Base-by-base conservation (phyloP, 345 rosid genomes). In the Erucastrum elatum region DNA sequence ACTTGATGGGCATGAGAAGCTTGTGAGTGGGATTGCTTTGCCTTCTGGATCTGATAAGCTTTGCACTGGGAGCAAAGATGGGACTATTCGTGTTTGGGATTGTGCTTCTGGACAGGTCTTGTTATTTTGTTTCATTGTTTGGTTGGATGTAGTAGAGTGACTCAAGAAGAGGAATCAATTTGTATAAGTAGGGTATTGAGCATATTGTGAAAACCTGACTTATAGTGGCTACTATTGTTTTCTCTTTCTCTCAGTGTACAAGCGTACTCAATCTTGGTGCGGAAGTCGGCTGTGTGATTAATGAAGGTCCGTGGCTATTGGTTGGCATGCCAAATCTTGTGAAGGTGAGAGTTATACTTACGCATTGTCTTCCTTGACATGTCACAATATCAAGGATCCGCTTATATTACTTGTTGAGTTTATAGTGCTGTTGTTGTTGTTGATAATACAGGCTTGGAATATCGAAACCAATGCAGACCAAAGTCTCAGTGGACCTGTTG, bases 251-350 rank as follows among this genome's bases (percentile, higher is more conserved):
- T 77, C 80, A 93, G 98, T 96, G 98, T 84, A 74, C 77, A 75
- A 84, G 82, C 66, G 90, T 87, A 39, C 51, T 86, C 71, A 85
- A 83, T 82, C 86, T 91, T 81, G 97, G 95, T 55, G 96, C 94
- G 60, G 97, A 96, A 81, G 87, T 93, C 65, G 97, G 97, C 53
- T 96, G 97, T 87, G 85, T 96, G 87, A 87, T 96, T 64, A 93
- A 77, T 79, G 99, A 93, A 89, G 95, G 97, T 72, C 97, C 97
- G 11, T 93, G 99, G 97, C 82, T 96, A 41, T 91, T 96, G 81
- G 88, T 91, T 80, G 98, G 99, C 73, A 58, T 91, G 79, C 94
- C 92, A 51, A 89, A 93, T 90, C 35, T 84, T 83, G 89, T 96
- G 51, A 96, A 93, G 99, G 99, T 86, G 84, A 71, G 84, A 71